Evolutionary conservation across 495 filamentous ascomycete genomes (phyloP), one percentile per base, ranked within the genome.

Genomic region (Aspergillus bertholletiae): DNA sequence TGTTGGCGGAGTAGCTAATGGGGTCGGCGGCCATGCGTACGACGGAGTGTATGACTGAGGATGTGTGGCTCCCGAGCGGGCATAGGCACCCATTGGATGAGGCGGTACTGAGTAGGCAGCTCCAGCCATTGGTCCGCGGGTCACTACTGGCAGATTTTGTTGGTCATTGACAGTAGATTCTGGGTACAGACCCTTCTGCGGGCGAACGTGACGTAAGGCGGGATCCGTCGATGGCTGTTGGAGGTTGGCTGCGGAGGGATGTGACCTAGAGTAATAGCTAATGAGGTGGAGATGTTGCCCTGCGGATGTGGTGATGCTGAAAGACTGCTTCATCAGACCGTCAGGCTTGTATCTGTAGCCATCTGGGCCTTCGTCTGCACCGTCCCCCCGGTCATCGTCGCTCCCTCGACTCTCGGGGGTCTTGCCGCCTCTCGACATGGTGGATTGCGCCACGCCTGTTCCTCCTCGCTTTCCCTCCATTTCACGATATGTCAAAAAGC

Each of bases 291-390:
- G 82, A 62, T 97, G 96, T 56, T 97, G 90, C 26, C 89, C 88
- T 20, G 79, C 82, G 7, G 88, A 87, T 2, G 93, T 97, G 4
- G 93, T 96, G 67, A 98, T 97, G 75, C 93, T 97, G 79, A 97
- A 98, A 0, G 94, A 97, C 71, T 98, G 94, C 77, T 98, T 98
- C 92, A 96, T 96, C 32, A 98, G 75, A 0, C 94, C 94, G 62
- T 97, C 94, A 1, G 89, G 87, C 74, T 98, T 98, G 72, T 98
- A 98, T 50, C 93, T 82, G 68, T 97, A 98, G 12, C 94, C 94
- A 68, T 98, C 94, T 0, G 89, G 94, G 32, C 92, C 94, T 40
- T 90, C 89, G 27, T 93, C 90, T 0, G 70, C 73, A 55, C 85
- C 86, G 58, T 84, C 82, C 45, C 87, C 87, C 26, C 75, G 67